Evolutionary conservation across 225 moss, liverwort and hornwort species (phyloP), one percentile per base, ranked within the genome.

Genomic region (Neckera pumila): DNA sequence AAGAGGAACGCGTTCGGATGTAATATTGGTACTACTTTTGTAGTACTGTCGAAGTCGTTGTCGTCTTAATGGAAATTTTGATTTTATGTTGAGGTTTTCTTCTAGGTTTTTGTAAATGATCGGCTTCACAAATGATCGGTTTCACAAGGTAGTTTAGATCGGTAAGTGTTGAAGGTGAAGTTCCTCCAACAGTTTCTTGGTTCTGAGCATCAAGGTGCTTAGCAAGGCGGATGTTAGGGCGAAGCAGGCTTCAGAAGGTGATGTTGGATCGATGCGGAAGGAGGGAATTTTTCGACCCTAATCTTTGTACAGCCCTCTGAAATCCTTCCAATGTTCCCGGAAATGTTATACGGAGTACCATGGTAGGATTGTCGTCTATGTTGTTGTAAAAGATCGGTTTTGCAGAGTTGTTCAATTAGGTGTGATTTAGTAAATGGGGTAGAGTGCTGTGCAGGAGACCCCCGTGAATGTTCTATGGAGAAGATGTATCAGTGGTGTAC

Each of bases 181-280:
- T 82, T 36, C 49, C 25, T 82, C 17, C 17, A 16, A 49, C 64
- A 4, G 47, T 34, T 64, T 49, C 23, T 45, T 61, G 12, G 51
- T 97, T 64, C 65, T 90, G 60, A 96, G 96, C 53, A 95, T 95
- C 79, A 92, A 91, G 69, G 87, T 96, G 60, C 89, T 96, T 36
- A 93, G 82, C 89, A 93, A 93, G 62, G 91, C 90, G 27, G 89
- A 89, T 87, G 87, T 90, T 42, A 65, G 42, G 67, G 34, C 34
- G 26, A 67, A 79, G 25, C 58, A 45, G 85, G 79, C 88, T 20
- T 88, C 58, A 80, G 69, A 76, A 45, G 70, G 30, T 56, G 56
- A 18, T 80, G 34, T 18, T 42, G 36, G 51, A 47, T 81, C 43
- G 70, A 78, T 84, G 54, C 38, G 43, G 23, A 49, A 11, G n/a